These are phyloP conservation scores for Vitis rotundifolia DNA, from an alignment of 164 flowering plant genomes.

Conservation along the genomic window DNA sequence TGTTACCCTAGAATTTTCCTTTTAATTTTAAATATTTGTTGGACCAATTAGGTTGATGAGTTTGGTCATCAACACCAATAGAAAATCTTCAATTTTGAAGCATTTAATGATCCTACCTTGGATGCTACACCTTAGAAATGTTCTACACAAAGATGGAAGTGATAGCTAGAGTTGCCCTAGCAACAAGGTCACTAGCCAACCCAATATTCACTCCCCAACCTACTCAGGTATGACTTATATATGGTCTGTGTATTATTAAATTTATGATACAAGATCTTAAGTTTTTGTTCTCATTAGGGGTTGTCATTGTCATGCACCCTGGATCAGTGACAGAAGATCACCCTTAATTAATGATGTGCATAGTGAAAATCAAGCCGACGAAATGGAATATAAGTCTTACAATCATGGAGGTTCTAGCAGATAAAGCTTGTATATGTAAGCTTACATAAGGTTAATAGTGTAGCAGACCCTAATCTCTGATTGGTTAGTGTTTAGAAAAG, in stretches of 20 bases:
- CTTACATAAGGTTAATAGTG: not conserved
- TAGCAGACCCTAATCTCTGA: not conserved
- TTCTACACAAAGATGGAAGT: too few relatives aligned
- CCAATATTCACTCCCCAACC: not conserved
- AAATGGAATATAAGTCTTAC: not conserved
- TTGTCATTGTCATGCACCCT: conserved; percentile 7
- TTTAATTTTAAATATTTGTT: too few relatives aligned
- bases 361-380: not conserved
- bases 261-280: not conserved
- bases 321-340: not conserved
- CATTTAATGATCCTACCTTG: too few relatives aligned
- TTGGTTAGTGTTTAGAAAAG: conserved; percentile 8
- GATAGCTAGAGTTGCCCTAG: too few relatives aligned
- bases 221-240: not conserved
- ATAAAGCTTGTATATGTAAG: not conserved
- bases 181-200: too few relatives aligned
- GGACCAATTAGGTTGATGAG: too few relatives aligned
- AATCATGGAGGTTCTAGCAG: not conserved
- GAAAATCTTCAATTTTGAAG: too few relatives aligned
- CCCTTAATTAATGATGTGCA: not conserved
- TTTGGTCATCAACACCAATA: too few relatives aligned
- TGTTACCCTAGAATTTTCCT: too few relatives aligned
- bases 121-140: too few relatives aligned
- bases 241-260: not conserved
- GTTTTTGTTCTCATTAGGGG: not conserved